Conservation (phyloP, 2,329 filamentous ascomycete species). For the Aspergillus phoenicis region DNA sequence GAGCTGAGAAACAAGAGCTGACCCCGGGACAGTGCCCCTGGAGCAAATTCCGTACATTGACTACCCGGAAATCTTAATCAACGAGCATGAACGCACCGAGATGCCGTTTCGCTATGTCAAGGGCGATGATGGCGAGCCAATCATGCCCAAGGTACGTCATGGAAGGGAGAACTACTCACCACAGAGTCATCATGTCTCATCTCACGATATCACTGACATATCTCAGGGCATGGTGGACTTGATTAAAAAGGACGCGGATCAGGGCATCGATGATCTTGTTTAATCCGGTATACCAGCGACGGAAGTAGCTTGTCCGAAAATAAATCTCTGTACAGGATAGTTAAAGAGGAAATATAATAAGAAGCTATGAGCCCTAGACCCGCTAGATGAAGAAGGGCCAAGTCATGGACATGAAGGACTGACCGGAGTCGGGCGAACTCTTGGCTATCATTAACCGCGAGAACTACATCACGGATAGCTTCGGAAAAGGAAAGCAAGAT, state of each 20-base stretch:
- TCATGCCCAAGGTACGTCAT: slow-evolving; percentile 83
- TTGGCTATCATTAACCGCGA: no score
- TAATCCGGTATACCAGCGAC: slow-evolving; percentile 41
- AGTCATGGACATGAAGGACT: neutral
- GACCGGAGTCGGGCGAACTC: neutral
- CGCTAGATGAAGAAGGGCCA: no score
- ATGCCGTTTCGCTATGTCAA: slow-evolving; percentile 98
- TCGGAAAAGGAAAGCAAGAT: neutral
- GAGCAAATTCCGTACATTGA: slow-evolving; percentile 81
- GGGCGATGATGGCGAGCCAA: slow-evolving; percentile 70
- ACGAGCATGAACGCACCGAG: slow-evolving; percentile 88
- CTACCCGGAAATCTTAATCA: slow-evolving; percentile 85
- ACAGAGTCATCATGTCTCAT: no score
- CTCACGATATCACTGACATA: slow-evolving; percentile 12
- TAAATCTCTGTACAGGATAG: no score
- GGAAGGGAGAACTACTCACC: neutral
- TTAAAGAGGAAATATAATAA: no score
- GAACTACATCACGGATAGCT: neutral
- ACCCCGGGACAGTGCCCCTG: slow-evolving; percentile 63
- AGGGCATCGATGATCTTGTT: slow-evolving; percentile 83
- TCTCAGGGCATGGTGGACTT: slow-evolving; percentile 87
- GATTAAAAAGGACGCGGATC: slow-evolving; percentile 91
- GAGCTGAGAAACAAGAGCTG: slow-evolving; percentile 8
- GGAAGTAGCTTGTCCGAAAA: neutral
- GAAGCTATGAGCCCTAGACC: no score